Evolutionary conservation across 257 asterid species (phyloP), one percentile per base, ranked within the genome.

Genomic region (Datura wrightii): DNA sequence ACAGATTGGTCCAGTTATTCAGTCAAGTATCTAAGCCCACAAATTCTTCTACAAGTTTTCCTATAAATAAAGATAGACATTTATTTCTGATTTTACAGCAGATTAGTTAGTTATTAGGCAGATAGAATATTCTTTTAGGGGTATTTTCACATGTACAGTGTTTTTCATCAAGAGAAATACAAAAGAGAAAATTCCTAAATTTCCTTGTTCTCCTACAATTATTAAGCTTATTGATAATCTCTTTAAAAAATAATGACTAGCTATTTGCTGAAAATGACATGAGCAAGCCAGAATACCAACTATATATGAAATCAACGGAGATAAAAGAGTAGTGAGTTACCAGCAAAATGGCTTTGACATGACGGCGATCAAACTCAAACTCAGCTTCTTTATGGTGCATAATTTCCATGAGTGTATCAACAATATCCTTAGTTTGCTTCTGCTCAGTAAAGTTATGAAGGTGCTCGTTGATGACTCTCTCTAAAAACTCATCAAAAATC

Each of bases 401-500:
- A 11, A 72, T 52, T 7, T 13, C 54, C 24, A 76, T 13, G 15
- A 84, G 39, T 14, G 66, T 76, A 36, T 62, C 54, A 14, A 63
- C 71, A 52, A 84, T 58, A 78, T 44, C 53, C 3, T 60, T 60
- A 8, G 54, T 39, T 74, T 15, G 83, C 10, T 59, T 60, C 46
- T 10, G 2, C 10, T 84, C 44, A 60, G 19, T 71, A 42, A 55
- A 41, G n/a, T 31, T 5, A 3, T 52, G 31, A 34, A 65, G 58
- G 34, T 79, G 84, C 31, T 85, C 62, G 3, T 85, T 24, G 5
- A 86, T 83, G 10, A 83, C 52, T n/a, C 19, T 83, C 67, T 65
- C 86, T 10, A 87, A 15, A 24, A 83, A 87, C 1, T 70, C 85
- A 44, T 82, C 84, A 0, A 84, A 84, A 65, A 82, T 82, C 62